Base-by-base conservation (phyloP, 169 alveolate species). In the Cytauxzoon felis region DNA sequence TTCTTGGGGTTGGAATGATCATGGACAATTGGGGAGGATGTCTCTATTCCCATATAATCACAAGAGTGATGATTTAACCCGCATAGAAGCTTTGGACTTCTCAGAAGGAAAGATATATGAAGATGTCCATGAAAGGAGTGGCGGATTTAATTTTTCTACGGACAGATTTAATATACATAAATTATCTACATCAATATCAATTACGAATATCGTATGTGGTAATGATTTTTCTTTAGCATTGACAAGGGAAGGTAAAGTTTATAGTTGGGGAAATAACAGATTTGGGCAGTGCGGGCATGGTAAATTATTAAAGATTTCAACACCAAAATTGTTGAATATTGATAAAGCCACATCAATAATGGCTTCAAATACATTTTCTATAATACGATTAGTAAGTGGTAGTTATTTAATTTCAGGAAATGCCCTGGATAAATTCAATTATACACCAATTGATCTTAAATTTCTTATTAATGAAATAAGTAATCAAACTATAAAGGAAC, bases 1-100 rank as follows among this genome's bases (percentile, higher is more conserved):
- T 33, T 58, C 88, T n/a, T 85, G 91, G 91, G 91, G 91, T 0
- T 79, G 86, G 80, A 71, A 68, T 33, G 88, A 80, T 30, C 36
- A 56, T 21, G 88, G 88, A 9, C 88, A 80, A 47, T 81, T 80
- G 13, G 88, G 88, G 2, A 59, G 69, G 5, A 59, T 26, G 34
- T 21, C 24, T 7, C 34, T 59, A 29, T 59, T 43, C 19, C 69
- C 69, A 19, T 9, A 43, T 21, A 9, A 54, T 16, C 21, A 48
- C 0, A 38, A 48, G 0, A 57, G 47, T 11, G 26, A 40, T 11
- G 69, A 59, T 5, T 59, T 43, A 8, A 11, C 21, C 6, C 33
- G 19, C 3, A 59, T 45, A 21, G 52, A 59, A 11, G 48, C 69
- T 3, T 48, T 59, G 40, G 64, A 59, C 32, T 59, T 59, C 40